Base-by-base conservation (phyloP, 2,329 filamentous ascomycete species). In the Diaporthe vaccinii region DNA sequence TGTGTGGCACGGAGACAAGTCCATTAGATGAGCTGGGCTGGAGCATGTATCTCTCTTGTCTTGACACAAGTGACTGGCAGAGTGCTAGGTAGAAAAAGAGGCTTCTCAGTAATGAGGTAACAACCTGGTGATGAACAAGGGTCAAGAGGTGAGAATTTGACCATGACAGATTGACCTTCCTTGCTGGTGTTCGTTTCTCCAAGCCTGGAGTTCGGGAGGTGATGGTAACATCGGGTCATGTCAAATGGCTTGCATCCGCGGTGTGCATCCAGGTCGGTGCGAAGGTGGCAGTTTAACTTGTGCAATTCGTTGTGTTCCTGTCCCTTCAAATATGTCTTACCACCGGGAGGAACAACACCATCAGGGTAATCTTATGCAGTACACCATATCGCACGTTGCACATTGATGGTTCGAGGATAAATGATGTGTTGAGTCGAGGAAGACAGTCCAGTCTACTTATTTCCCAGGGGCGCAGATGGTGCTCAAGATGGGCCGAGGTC, bases 401-500 rank as follows among this genome's bases (percentile, higher is more conserved):
- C n/a, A 41, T 28, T 17, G 57, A 61, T 61, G 34, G 34, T 22
- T 41, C 6, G 36, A 25, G 7, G 58, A 49, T n/a, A 41, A 20
- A 28, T 25, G n/a, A 9, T 15, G 3, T 17, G 34, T 49, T n/a
- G 28, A 2, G 10, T 49, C 25, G 62, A 22, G 22, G 44, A 51
- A 44, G 58, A 44, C n/a, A 7, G 31, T 68, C 20, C 14, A n/a
- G n/a, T 22, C 41, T 8, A 20, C 17, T 20, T 49, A 22, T 65
- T 49, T 67, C n/a, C n/a, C 41, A 65, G 61, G 59, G 61, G 61
- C 61, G 3, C 15, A 46, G 41, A 49, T 65, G 61, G 61, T 36
- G 31, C 55, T 58, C 28, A 28, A 15, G 20, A 57, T 57, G 15
- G 41, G 61, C 22, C 61, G 61, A 46, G 41, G 41, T 65, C 41